Conservation (phyloP, 2,329 filamentous ascomycete genomes). For the Penicillium sumatraense region DNA sequence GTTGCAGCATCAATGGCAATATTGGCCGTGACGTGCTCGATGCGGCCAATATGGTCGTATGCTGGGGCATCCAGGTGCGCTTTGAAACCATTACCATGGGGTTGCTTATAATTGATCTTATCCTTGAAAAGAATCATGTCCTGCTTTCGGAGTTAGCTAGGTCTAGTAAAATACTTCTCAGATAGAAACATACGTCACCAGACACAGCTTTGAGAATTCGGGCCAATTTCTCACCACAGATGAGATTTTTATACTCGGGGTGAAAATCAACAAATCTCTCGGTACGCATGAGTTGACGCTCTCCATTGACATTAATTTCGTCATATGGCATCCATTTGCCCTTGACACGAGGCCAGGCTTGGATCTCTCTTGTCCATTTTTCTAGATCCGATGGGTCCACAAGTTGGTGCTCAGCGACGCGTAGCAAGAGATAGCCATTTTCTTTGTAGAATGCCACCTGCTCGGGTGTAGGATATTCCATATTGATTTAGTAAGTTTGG, state of each 20-base stretch:
- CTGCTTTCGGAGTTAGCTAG: constrained; percentile 2
- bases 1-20: constrained; percentile 40
- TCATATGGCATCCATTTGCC: constrained; percentile 41
- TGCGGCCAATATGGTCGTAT: constrained; percentile 41
- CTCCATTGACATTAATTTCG: constrained; percentile 36
- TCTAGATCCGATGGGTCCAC: constrained; percentile 29
- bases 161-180: neutral
- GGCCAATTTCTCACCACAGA: constrained; percentile 31
- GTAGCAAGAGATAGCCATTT: constrained; percentile 33
- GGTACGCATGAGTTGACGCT: constrained; percentile 39
- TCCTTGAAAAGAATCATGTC: constrained; percentile 43
- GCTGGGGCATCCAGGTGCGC: constrained; percentile 42
- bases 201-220: constrained; percentile 33
- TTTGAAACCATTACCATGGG: constrained; percentile 39
- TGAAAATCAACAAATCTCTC: constrained; percentile 41
- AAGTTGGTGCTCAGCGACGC: constrained; percentile 31
- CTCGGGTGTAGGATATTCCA: constrained; percentile 21
- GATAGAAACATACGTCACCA: constrained; percentile 27
- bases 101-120: constrained; percentile 44
- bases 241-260: constrained; percentile 28
- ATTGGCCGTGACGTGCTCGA: constrained; percentile 42
- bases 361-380: constrained; percentile 32
- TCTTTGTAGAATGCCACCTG: constrained; percentile 30
- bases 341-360: constrained; percentile 33
- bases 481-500: neutral